Base-by-base conservation (phyloP, 2,329 filamentous ascomycete genomes). In the Fusarium goolgardi region DNA sequence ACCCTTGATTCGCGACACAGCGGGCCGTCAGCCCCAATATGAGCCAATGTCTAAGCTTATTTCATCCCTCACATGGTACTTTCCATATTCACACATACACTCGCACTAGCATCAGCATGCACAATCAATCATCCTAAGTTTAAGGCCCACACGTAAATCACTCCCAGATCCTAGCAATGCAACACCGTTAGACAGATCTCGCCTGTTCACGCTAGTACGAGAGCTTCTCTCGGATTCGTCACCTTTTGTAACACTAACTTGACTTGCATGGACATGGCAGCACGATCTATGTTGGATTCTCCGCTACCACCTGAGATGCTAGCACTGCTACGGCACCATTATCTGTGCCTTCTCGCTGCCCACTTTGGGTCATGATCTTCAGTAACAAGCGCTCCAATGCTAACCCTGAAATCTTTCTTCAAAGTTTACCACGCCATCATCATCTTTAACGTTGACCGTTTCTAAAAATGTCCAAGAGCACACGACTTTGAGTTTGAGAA, bases 121-220 rank as follows among this genome's bases (percentile, higher is more conserved):
- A 39, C 35, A 21, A 39, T 37, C 32, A 60, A 45, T 45, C 56
- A n/a, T 62, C 39, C 34, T 13, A 31, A 61, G 39, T 54, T 39
- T 16, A 25, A 15, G 56, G 34, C 31, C 58, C 56, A 44, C 45
- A 52, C 23, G 18, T 20, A 31, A 46, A 29, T 50, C 32, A 34
- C 51, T 37, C 46, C 52, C 13, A 21, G 39, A 64, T 65, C 61
- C 60, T 53, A 47, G 53, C 29, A 65, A 64, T 64, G 60, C 23
- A 59, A 64, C 61, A 18, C 66, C 65, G 65, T 69, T 69, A 59
- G 53, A 69, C 44, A 53, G 61, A 64, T 64, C 61, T 64, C 58
- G 61, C 61, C 44, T 35, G 35, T 27, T 16, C 29, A 16, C 53
- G 20, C 60, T 64, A 64, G 46, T 41, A 29, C 21, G 45, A 31